phyloP scores from a whole-genome alignment of 2,329 filamentous ascomycete genomes.

The Cyphellophora attinorum region DNA sequence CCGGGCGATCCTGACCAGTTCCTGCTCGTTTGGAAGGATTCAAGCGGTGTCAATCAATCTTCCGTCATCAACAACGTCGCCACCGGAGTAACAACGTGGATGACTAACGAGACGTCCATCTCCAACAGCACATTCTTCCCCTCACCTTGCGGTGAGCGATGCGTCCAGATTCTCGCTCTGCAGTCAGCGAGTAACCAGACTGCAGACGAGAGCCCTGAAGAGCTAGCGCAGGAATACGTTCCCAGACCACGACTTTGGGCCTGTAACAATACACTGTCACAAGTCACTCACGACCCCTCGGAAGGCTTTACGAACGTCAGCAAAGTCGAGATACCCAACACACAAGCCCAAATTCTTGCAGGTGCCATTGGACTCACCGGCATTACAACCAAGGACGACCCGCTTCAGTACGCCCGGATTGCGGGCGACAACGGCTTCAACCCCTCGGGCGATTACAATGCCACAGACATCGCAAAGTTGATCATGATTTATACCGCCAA shows the following conservation, averaged over 20 bases:
- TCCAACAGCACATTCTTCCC: slow-evolving; percentile 4
- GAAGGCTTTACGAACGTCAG: slow-evolving; percentile 2
- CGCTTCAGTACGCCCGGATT: slow-evolving; percentile 8
- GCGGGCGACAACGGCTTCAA: slow-evolving; percentile 6
- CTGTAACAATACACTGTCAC: slow-evolving; percentile 9
- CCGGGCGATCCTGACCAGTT: not conserved
- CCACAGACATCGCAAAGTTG: slow-evolving; percentile 5
- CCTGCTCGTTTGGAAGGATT: slow-evolving; percentile 7
- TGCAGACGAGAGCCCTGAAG: not conserved
- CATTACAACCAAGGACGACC: slow-evolving; percentile 1
- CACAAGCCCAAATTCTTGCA: slow-evolving; percentile 8
- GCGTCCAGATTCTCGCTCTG: slow-evolving; percentile 10
- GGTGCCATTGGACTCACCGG: slow-evolving; percentile 15
- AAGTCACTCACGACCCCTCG: slow-evolving; percentile 5
- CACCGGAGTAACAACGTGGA: slow-evolving; percentile 12
- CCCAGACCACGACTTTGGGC: slow-evolving; percentile 20
- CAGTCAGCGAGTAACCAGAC: slow-evolving; percentile 13
- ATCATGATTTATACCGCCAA: slow-evolving; percentile 11
- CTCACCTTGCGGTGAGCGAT: slow-evolving; percentile 10
- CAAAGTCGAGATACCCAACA: slow-evolving; percentile 7
- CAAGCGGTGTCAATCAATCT: slow-evolving; percentile 3
- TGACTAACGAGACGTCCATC: slow-evolving; percentile 9
- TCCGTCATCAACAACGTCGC: slow-evolving; percentile 4
- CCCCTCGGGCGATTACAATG: slow-evolving; percentile 5
- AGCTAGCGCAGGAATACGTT: slow-evolving; percentile 3